phyloP scores from a whole-genome alignment of 2,329 filamentous ascomycete species.

The Hypoxylon sp. region DNA sequence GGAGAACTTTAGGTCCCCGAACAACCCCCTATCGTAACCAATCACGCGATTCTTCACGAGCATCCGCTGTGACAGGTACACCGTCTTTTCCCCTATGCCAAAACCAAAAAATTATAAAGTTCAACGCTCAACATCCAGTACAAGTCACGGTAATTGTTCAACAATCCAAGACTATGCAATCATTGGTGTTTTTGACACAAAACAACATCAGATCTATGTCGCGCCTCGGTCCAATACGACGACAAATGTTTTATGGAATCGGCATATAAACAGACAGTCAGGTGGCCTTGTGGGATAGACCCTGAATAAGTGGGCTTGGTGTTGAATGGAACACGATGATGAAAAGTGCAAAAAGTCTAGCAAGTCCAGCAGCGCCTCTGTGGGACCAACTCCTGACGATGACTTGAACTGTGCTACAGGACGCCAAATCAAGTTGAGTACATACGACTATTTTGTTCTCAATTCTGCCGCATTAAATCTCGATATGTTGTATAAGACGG shows the following conservation, averaged over 20 bases:
- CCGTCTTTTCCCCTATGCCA: conserved; percentile 22
- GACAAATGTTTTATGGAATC: conserved; percentile 22
- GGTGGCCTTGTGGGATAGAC: conserved; percentile 23
- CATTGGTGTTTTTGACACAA: not conserved
- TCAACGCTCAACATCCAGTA: not conserved
- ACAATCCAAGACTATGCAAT: not conserved
- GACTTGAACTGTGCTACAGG: conserved; percentile 31
- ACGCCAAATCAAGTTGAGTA: conserved; percentile 9
- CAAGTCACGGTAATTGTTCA: conserved; percentile 1
- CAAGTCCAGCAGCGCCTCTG: conserved; percentile 25
- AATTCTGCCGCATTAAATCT: not conserved
- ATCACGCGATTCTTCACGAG: not conserved
- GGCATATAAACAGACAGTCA: conserved; percentile 15
- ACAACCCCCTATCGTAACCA: conserved; percentile 17
- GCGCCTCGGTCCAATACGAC: conserved; percentile 8
- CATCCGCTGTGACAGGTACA: conserved; percentile 1
- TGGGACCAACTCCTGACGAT: conserved; percentile 38
- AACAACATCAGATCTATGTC: conserved; percentile 13
- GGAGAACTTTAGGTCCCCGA: conserved; percentile 12
- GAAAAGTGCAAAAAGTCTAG: conserved; percentile 26
- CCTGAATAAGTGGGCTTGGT: conserved; percentile 29
- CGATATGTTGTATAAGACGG: not conserved
- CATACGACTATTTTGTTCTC: not conserved
- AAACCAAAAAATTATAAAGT: not conserved
- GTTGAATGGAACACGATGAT: conserved; percentile 27